These are phyloP conservation scores for Blastocystis sp. DNA, from an alignment of 352 stramenopile species.

Conservation along the genomic window DNA sequence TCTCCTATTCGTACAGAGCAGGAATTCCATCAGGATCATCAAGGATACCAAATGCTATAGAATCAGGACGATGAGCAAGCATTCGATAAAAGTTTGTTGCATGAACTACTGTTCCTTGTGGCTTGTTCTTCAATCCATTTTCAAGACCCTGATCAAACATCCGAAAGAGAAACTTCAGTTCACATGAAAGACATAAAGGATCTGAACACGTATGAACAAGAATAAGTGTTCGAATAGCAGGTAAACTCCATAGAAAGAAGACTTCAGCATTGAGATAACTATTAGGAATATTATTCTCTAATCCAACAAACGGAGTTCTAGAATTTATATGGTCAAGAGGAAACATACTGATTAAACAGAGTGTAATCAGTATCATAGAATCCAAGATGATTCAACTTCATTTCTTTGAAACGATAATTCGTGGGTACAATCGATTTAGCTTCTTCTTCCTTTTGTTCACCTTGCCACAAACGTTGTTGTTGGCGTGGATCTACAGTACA, in stretches of 20 bases:
- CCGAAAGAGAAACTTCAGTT: constrained; percentile 70
- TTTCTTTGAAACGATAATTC: constrained; percentile 49
- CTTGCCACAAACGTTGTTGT: not conserved
- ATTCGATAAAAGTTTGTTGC: constrained; percentile 71
- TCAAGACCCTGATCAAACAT: constrained; percentile 66
- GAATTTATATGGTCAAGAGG: not conserved
- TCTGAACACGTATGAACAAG: constrained; percentile 2
- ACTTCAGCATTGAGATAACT: constrained; percentile 43
- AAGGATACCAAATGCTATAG: constrained; percentile 70
- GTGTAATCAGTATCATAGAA: constrained; percentile 51
- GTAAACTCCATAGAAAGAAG: constrained; percentile 37
- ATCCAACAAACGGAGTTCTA: constrained; percentile 52
- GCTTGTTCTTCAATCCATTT: not conserved
- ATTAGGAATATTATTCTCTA: constrained; percentile 61
- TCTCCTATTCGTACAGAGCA: not conserved
- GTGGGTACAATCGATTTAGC: not conserved
- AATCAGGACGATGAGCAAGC: constrained; percentile 69
- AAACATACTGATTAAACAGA: constrained; percentile 3
- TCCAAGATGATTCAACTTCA: constrained; percentile 42
- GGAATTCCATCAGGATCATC: constrained; percentile 65
- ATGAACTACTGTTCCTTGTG: constrained; percentile 62
- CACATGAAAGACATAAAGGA: constrained; percentile 63
- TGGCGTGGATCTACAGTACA: constrained; percentile 25
- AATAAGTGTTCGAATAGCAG: not conserved
- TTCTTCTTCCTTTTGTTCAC: not conserved